These are phyloP conservation scores for Ilex aquifolium DNA, from an alignment of 257 asterid species.

Conservation along the genomic window DNA sequence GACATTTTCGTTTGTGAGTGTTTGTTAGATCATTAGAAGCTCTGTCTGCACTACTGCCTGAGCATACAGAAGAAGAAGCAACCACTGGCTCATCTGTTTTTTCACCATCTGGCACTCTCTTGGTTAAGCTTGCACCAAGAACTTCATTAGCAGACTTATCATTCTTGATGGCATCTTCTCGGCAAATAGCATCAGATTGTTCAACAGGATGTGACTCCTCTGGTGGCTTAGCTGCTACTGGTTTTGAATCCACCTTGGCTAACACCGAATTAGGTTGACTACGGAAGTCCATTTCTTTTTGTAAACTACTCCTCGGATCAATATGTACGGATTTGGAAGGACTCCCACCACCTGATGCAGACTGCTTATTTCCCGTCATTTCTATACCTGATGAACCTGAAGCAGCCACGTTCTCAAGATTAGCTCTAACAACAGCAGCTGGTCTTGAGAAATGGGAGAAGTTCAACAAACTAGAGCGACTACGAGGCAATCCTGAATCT, in stretches of 20 bases:
- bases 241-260: constrained; percentile 20
- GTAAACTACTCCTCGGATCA: constrained; percentile 20
- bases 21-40: constrained; percentile 60
- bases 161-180: constrained; percentile 32
- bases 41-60: constrained; percentile 72
- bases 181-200: constrained; percentile 26
- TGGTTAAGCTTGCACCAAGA: constrained; percentile 17
- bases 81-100: constrained; percentile 48
- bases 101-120: constrained; percentile 39
- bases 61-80: constrained; percentile 75
- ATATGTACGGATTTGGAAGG: constrained; percentile 19
- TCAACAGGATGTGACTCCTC: constrained; percentile 26
- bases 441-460: constrained; percentile 77
- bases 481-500: constrained; percentile 20
- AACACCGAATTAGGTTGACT: constrained; percentile 20
- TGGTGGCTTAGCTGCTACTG: constrained; percentile 20
- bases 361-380: constrained; percentile 28
- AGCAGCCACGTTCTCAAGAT: constrained; percentile 30
- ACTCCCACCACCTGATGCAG: constrained; percentile 19
- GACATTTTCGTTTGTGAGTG: constrained; percentile 51
- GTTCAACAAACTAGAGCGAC: constrained; percentile 41
- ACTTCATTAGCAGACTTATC: constrained; percentile 20
- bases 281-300: constrained; percentile 24
- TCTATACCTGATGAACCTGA: constrained; percentile 31
- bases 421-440: constrained; percentile 37